Conservation (phyloP, 345 rosid genomes). For the Rhodomyrtus tomentosa region DNA sequence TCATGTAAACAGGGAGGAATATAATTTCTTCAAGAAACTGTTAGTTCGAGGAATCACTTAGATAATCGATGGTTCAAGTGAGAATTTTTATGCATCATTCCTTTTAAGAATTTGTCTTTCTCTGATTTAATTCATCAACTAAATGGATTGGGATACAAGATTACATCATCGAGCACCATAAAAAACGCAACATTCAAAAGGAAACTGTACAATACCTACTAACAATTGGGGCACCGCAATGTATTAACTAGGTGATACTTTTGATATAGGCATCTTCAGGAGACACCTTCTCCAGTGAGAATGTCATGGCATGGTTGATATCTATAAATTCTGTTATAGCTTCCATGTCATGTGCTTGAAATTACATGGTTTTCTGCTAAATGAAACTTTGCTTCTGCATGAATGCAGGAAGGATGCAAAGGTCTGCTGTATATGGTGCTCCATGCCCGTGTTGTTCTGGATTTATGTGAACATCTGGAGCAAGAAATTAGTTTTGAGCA, state of each 20-base stretch:
- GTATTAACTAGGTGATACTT: background rate
- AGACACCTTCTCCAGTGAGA: background rate
- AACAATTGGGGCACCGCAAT: background rate
- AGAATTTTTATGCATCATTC: background rate
- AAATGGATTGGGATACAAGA: background rate
- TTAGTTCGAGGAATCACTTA: background rate
- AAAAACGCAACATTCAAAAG: background rate
- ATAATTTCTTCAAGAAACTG: background rate
- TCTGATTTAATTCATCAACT: background rate
- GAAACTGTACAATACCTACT: background rate
- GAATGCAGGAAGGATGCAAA: constrained; percentile 85
- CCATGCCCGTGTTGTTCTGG: constrained; percentile 90
- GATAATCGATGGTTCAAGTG: background rate
- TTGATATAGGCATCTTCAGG: background rate
- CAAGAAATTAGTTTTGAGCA: constrained; percentile 84
- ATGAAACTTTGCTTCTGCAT: background rate
- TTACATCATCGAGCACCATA: background rate
- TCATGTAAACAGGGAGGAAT: background rate
- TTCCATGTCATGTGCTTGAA: background rate
- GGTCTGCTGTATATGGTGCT: constrained; percentile 93
- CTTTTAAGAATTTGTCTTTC: background rate
- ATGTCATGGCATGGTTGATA: background rate
- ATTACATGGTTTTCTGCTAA: background rate
- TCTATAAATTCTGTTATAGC: background rate
- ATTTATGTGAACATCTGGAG: constrained; percentile 67